A percentile compares a stretch with the other conserved stretches of the same genome.
Conservation (phyloP, 78 protist species). For the Chrysochromulina parva region DNA sequence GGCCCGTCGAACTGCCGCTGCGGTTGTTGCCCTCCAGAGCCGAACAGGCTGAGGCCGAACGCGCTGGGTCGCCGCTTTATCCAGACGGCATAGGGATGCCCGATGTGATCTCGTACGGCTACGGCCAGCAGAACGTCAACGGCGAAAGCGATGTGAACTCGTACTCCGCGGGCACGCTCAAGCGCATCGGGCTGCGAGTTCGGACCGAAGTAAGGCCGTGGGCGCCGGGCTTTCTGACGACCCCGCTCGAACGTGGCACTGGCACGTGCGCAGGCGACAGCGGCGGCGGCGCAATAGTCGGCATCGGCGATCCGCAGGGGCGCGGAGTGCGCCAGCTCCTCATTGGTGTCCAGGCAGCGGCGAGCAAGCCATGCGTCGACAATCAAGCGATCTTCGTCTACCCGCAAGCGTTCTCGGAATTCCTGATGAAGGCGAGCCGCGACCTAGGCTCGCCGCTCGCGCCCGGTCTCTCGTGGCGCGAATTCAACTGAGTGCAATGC, state of each 20-base stretch:
- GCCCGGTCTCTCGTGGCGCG: background rate
- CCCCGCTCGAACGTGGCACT: background rate
- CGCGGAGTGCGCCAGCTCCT: background rate
- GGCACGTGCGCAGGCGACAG: slow-evolving; percentile 16
- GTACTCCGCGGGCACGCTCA: background rate
- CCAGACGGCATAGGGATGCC: slow-evolving; percentile 1
- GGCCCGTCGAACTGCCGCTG: background rate
- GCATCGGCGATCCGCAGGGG: background rate
- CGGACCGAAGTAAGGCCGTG: slow-evolving; percentile 13
- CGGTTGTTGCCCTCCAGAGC: background rate
- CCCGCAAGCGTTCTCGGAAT: background rate
- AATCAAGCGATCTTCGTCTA: background rate
- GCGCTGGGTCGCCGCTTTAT: background rate
- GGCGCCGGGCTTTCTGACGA: slow-evolving; percentile 19
- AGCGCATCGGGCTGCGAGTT: background rate
- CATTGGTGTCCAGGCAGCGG: background rate
- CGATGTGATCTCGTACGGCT: background rate
- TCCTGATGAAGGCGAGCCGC: background rate
- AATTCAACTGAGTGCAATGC: background rate
- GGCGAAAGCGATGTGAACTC: too few relatives aligned
- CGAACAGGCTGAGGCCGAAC: background rate
- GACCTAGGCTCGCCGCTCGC: background rate
- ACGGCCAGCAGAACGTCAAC: background rate
- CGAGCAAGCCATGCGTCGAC: background rate
- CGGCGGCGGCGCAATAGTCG: background rate